Percentiles rank a stretch among this genome's conserved stretches.
These are phyloP conservation scores for Cryptosporidium ubiquitum DNA, from an alignment of 169 alveolate species.

Conservation along the genomic window DNA sequence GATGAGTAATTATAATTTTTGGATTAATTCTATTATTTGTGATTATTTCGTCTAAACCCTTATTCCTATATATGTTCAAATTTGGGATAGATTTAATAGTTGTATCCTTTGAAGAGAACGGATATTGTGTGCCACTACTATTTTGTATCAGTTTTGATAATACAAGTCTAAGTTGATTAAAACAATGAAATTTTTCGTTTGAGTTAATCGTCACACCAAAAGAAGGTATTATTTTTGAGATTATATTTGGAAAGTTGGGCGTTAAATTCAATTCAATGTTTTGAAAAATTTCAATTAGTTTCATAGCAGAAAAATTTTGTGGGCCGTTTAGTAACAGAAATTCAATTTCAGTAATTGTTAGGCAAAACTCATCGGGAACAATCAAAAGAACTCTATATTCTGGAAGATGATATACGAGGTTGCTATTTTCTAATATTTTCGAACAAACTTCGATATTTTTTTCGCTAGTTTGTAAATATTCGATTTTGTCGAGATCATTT, in stretches of 20 bases:
- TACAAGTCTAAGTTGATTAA: conserved; percentile 8
- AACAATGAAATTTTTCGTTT: conserved; percentile 11
- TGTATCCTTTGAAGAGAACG: conserved; percentile 1
- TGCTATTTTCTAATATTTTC: not conserved
- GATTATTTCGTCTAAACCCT: not conserved
- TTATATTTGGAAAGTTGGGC: not conserved
- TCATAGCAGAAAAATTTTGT: conserved; percentile 28
- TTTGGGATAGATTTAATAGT: not conserved
- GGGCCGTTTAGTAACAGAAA: conserved; percentile 41
- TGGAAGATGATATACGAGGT: not conserved
- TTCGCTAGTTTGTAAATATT: not conserved
- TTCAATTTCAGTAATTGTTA: conserved; percentile 7
- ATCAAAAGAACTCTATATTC: conserved; percentile 42
- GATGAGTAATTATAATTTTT: conserved; percentile 31
- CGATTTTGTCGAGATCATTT: not conserved
- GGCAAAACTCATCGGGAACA: conserved; percentile 37
- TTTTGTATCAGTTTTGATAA: not conserved
- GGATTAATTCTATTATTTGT: conserved; percentile 27
- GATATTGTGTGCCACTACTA: not conserved
- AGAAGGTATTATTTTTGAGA: not conserved
- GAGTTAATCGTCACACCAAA: not conserved
- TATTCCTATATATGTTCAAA: not conserved
- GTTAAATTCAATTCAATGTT: not conserved
- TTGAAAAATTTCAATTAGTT: conserved; percentile 12
- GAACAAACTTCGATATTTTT: not conserved